Evolutionary conservation across 2,329 filamentous ascomycete species (phyloP).

Genomic region (Ceratocystis destructans): DNA sequence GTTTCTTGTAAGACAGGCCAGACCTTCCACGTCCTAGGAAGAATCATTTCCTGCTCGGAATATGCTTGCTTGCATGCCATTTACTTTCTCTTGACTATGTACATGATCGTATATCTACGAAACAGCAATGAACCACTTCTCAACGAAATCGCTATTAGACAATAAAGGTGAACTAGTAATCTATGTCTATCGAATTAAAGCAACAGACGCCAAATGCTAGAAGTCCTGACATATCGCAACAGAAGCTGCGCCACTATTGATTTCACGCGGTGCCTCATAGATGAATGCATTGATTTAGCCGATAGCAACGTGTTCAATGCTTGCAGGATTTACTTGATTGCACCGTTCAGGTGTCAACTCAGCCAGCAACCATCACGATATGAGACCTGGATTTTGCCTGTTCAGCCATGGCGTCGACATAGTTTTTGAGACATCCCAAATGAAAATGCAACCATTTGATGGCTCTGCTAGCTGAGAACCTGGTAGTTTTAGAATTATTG

Average conservation of each 20-base stretch:
- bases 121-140: background rate
- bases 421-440: slow-evolving; percentile 62
- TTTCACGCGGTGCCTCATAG: slow-evolving; percentile 34
- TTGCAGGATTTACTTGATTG: slow-evolving; percentile 35
- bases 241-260: slow-evolving; percentile 31
- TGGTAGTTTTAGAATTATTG: slow-evolving; percentile 49
- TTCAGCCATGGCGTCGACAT: slow-evolving; percentile 40
- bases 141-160: background rate
- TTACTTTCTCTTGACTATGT: background rate
- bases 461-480: slow-evolving; percentile 37
- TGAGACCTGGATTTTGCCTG: slow-evolving; percentile 45
- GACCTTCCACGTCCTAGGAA: background rate
- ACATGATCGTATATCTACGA: background rate
- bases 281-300: slow-evolving; percentile 31
- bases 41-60: background rate
- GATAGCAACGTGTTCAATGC: slow-evolving; percentile 29
- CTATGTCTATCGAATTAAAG: slow-evolving; percentile 61
- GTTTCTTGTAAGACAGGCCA: background rate
- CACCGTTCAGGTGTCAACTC: slow-evolving; percentile 41
- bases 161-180: slow-evolving; percentile 39
- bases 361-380: slow-evolving; percentile 51
- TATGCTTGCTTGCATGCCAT: background rate
- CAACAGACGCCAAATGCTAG: slow-evolving; percentile 70
- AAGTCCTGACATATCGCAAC: slow-evolving; percentile 50
- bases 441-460: slow-evolving; percentile 69